These are phyloP conservation scores for Penicillium sp. DNA, from an alignment of 2,329 filamentous ascomycete species.

Conservation along the genomic window DNA sequence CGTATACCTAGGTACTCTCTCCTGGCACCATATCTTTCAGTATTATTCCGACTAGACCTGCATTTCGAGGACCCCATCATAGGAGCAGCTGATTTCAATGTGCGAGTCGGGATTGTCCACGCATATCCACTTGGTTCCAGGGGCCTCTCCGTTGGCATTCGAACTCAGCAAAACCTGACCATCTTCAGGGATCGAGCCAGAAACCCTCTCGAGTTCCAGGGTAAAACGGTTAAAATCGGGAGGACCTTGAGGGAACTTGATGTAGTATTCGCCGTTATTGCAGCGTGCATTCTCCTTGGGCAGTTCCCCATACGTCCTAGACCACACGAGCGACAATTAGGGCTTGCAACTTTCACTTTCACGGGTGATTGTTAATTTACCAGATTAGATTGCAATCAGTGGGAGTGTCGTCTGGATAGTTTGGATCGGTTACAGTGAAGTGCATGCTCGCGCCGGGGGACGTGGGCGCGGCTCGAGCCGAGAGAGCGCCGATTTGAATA, in stretches of 20 bases:
- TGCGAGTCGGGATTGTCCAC: slow-evolving; percentile 7
- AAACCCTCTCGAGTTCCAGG: slow-evolving; percentile 19
- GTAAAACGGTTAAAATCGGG: slow-evolving; percentile 20
- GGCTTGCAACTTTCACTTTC: not conserved
- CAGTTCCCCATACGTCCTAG: slow-evolving; percentile 13
- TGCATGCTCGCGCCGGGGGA: slow-evolving; percentile 14
- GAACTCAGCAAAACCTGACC: slow-evolving; percentile 16
- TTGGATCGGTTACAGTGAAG: slow-evolving; percentile 21
- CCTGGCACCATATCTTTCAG: too few species aligned
- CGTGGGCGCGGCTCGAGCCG: slow-evolving; percentile 1
- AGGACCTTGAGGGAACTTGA: slow-evolving; percentile 21
- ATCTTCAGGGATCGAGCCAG: slow-evolving; percentile 18
- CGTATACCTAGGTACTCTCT: too few species aligned
- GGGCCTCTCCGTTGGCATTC: slow-evolving; percentile 7
- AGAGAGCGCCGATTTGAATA: slow-evolving; percentile 17
- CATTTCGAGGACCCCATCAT: slow-evolving; percentile 16
- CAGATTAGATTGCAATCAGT: slow-evolving; percentile 25
- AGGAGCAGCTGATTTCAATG: slow-evolving; percentile 14
- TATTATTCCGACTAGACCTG: not conserved
- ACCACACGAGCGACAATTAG: not conserved
- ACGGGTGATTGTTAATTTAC: slow-evolving; percentile 4
- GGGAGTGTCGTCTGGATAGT: slow-evolving; percentile 24
- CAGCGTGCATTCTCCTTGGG: slow-evolving; percentile 21
- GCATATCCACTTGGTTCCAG: slow-evolving; percentile 20
- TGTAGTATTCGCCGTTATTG: slow-evolving; percentile 24